phyloP scores from a whole-genome alignment of 352 stramenopile genomes.

The Phytophthora sp. region DNA sequence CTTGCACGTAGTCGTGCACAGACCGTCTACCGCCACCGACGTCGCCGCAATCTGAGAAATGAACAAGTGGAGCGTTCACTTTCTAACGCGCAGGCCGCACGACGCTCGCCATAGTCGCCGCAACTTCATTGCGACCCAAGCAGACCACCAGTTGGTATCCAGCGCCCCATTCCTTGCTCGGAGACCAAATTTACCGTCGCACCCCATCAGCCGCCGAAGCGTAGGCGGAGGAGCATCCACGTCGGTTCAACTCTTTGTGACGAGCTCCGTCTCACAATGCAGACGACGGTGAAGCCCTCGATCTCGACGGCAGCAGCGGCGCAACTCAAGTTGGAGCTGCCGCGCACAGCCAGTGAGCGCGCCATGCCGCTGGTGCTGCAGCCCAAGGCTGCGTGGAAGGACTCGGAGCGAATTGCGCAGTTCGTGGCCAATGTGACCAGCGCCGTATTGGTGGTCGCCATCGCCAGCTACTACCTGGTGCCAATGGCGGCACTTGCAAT shows the following conservation, averaged over 20 bases:
- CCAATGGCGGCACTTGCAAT: slow-evolving; percentile 38
- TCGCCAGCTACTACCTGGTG: slow-evolving; percentile 53
- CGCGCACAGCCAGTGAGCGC: slow-evolving; percentile 15
- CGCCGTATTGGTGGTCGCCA: slow-evolving; percentile 54
- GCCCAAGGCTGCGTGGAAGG: slow-evolving; percentile 58
- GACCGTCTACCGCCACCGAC: neutral
- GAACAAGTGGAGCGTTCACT: slow-evolving; percentile 2
- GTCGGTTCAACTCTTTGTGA: slow-evolving; percentile 8
- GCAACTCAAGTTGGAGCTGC: slow-evolving; percentile 21
- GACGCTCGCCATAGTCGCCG: slow-evolving; percentile 14
- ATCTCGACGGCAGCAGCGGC: neutral
- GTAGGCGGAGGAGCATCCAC: slow-evolving; percentile 10
- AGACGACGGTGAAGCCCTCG: slow-evolving; percentile 1
- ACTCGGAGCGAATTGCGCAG: slow-evolving; percentile 68
- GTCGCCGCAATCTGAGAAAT: slow-evolving; percentile 26
- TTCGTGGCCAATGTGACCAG: slow-evolving; percentile 72
- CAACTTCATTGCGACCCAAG: neutral
- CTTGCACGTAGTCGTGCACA: neutral
- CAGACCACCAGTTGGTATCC: neutral
- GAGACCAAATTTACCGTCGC: neutral
- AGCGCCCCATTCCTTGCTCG: too few species aligned
- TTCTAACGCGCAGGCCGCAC: slow-evolving; percentile 7
- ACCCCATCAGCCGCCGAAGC: neutral
- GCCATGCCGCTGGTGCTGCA: slow-evolving; percentile 15
- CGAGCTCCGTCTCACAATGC: slow-evolving; percentile 21